Evolutionary conservation across 768 basidiomycete genomes (phyloP).

Genomic region (Trametes villosa): DNA sequence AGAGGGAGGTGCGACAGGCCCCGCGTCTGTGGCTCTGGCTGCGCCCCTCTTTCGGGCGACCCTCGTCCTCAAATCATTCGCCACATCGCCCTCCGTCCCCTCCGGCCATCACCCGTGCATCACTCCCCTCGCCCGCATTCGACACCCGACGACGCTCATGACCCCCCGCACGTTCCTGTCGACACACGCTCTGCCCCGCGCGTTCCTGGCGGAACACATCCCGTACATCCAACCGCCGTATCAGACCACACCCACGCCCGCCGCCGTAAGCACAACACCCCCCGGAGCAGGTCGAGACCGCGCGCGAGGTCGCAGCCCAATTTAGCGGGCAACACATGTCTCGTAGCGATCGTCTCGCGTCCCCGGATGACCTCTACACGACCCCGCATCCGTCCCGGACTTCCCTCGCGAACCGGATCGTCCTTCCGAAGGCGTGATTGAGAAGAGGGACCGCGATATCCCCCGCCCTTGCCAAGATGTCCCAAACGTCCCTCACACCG

Average conservation of each 20-base stretch:
- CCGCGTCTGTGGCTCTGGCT: neutral
- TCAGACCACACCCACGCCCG: neutral
- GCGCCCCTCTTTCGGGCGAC: neutral
- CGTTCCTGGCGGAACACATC: constrained; percentile 16
- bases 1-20: neutral
- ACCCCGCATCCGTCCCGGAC: neutral
- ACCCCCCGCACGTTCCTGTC: constrained; percentile 1
- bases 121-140: constrained; percentile 9
- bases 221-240: neutral
- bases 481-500: too few relatives aligned
- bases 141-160: constrained; percentile 14
- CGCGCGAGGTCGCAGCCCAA: neutral
- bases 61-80: constrained; percentile 9
- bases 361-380: neutral
- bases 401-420: constrained; percentile 7
- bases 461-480: too few relatives aligned
- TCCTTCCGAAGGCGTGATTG: neutral
- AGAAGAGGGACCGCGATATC: neutral
- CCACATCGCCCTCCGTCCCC: constrained; percentile 1
- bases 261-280: neutral
- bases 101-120: constrained; percentile 13
- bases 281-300: neutral
- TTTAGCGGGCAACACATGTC: constrained; percentile 15
- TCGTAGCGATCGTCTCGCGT: constrained; percentile 3
- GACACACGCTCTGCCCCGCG: constrained; percentile 1